phyloP scores from a whole-genome alignment of 495 filamentous ascomycete species.

The Patellaria atrata region DNA sequence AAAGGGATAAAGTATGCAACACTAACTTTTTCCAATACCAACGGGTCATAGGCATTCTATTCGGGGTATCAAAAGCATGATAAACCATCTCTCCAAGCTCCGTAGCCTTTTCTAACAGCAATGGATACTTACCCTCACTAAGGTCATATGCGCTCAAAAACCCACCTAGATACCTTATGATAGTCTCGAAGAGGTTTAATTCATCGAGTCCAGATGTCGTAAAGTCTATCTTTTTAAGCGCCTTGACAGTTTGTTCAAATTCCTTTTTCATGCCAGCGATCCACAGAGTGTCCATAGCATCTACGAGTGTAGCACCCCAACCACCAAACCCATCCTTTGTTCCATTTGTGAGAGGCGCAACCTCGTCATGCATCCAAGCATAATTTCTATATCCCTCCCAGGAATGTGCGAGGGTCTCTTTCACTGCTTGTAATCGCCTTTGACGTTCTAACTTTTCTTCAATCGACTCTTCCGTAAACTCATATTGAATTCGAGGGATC shows the following conservation, averaged over 20 bases:
- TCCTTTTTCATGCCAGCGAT: constrained; percentile 49
- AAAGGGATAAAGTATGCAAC: too few species aligned
- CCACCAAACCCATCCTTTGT: constrained; percentile 40
- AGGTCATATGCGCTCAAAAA: constrained; percentile 27
- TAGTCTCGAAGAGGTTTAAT: constrained; percentile 30
- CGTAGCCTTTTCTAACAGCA: constrained; percentile 23
- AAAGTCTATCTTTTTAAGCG: constrained; percentile 41
- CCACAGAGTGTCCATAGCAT: constrained; percentile 46
- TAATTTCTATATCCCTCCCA: constrained; percentile 24
- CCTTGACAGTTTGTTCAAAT: constrained; percentile 42
- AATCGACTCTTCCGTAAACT: constrained; percentile 24
- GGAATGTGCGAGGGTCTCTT: constrained; percentile 20
- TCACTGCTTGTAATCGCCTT: constrained; percentile 39
- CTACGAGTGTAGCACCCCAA: constrained; percentile 47
- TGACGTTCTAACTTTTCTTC: constrained; percentile 13
- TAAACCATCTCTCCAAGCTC: constrained; percentile 29
- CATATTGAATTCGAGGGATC: constrained; percentile 8
- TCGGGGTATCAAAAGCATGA: constrained; percentile 28
- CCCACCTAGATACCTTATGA: constrained; percentile 28
- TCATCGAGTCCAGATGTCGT: constrained; percentile 20
- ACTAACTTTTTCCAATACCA: constrained; percentile 32
- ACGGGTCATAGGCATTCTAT: constrained; percentile 31
- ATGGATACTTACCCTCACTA: constrained; percentile 23
- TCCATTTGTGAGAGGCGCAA: constrained; percentile 23
- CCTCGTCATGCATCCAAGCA: constrained; percentile 28